Evolutionary conservation across 2,329 filamentous ascomycete genomes (phyloP).

Genomic region (Ophiostoma sp.): DNA sequence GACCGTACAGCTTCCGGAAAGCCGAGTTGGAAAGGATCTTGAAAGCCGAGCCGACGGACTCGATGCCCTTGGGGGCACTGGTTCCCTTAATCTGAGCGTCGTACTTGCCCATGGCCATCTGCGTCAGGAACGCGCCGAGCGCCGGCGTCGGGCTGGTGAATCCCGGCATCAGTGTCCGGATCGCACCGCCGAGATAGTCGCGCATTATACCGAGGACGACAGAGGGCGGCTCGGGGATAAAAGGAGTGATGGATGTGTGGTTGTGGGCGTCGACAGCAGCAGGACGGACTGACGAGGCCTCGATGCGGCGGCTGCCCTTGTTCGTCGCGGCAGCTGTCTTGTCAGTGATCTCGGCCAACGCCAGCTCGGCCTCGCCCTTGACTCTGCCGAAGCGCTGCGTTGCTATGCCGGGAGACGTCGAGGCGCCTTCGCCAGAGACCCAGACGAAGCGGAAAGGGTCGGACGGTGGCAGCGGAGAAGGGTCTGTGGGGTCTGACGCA

Average conservation of each 20-base stretch:
- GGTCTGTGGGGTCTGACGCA: background rate
- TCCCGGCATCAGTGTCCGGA: constrained; percentile 29
- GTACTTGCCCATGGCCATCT: constrained; percentile 43
- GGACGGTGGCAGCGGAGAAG: background rate
- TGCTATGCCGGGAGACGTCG: constrained; percentile 50
- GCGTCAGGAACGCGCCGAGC: constrained; percentile 42
- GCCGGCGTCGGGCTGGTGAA: constrained; percentile 41
- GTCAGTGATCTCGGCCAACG: constrained; percentile 50
- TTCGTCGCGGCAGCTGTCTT: constrained; percentile 28
- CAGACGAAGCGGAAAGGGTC: constrained; percentile 62
- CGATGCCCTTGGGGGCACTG: constrained; percentile 31
- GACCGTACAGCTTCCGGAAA: constrained; percentile 21
- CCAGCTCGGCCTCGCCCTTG: constrained; percentile 62
- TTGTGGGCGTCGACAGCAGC: constrained; percentile 49
- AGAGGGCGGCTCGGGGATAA: constrained; percentile 35
- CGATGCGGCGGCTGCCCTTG: constrained; percentile 36
- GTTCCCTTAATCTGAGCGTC: constrained; percentile 26
- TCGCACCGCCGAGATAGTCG: constrained; percentile 30
- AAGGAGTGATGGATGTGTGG: constrained; percentile 42
- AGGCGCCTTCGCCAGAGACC: constrained; percentile 61
- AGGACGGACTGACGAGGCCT: constrained; percentile 54
- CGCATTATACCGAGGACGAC: constrained; percentile 5
- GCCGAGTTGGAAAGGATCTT: constrained; percentile 24
- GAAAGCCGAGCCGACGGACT: constrained; percentile 23
- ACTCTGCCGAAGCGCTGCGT: constrained; percentile 55